phyloP scores from a whole-genome alignment of 495 filamentous ascomycete genomes.

The Penicillium coprophilum region DNA sequence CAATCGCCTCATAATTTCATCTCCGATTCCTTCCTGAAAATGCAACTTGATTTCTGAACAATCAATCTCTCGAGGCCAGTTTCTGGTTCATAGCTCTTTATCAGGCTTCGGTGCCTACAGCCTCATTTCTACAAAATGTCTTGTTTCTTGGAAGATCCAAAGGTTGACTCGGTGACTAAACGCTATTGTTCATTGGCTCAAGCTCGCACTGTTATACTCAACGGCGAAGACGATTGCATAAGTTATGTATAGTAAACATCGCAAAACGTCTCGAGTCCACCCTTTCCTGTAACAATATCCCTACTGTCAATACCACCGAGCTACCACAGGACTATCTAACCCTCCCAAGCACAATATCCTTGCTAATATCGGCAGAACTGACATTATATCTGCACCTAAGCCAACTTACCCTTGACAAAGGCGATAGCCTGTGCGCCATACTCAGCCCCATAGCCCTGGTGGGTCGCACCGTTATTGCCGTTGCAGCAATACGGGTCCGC shows the following conservation, averaged over 20 bases:
- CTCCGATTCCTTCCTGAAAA: not conserved
- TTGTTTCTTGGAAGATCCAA: too few relatives aligned
- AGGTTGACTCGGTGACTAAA: not conserved
- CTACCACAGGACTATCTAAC: not conserved
- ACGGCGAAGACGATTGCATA: not conserved
- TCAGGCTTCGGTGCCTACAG: too few relatives aligned
- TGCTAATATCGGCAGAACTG: not conserved
- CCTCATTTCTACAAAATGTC: too few relatives aligned
- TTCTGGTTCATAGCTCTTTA: not conserved
- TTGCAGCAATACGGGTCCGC: conserved; percentile 65
- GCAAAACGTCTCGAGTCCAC: too few relatives aligned
- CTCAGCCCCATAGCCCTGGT: conserved; percentile 57
- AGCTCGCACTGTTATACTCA: not conserved
- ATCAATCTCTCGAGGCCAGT: not conserved
- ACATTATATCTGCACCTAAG: not conserved
- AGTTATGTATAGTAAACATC: too few relatives aligned
- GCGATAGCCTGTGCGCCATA: conserved; percentile 57
- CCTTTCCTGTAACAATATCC: not conserved
- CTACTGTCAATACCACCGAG: not conserved
- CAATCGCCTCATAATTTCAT: not conserved
- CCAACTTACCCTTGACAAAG: conserved; percentile 54
- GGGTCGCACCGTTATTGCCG: conserved; percentile 54
- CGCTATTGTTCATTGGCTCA: not conserved
- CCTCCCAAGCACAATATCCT: not conserved
- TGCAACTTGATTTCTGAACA: too few relatives aligned